These are phyloP conservation scores for Salix caprea DNA, from an alignment of 345 rosid genomes.

Conservation along the genomic window DNA sequence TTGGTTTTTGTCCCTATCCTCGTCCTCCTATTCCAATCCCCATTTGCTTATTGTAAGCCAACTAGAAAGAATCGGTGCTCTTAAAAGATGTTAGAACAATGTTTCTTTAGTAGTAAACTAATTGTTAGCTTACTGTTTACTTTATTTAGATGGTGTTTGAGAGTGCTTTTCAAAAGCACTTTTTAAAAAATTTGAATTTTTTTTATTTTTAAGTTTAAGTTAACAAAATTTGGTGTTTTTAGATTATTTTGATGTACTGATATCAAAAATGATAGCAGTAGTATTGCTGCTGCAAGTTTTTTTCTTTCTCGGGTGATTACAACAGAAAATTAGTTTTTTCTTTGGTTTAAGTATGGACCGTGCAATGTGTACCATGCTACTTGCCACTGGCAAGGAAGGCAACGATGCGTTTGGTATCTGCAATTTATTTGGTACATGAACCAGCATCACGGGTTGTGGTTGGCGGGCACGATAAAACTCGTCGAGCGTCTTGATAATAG, in stretches of 20 bases:
- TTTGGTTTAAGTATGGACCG: not conserved
- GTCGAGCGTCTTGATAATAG: not conserved
- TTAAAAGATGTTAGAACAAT: not conserved
- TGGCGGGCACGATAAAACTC: not conserved
- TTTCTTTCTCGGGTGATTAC: not conserved
- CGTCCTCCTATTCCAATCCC: not conserved
- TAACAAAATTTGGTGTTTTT: too few species aligned
- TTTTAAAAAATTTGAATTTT: too few species aligned
- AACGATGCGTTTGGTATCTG: not conserved
- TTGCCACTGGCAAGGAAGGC: not conserved
- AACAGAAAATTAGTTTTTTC: not conserved
- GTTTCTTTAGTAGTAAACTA: not conserved
- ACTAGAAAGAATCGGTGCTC: not conserved
- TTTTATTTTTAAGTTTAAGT: too few species aligned
- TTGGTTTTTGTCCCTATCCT: too few species aligned
- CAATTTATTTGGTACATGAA: not conserved
- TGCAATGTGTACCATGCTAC: not conserved
- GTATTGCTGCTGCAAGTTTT: too few species aligned
- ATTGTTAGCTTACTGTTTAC: not conserved
- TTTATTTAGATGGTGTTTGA: not conserved
- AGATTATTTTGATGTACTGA: too few species aligned
- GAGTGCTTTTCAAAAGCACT: too few species aligned
- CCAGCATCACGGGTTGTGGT: not conserved
- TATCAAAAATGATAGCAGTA: too few species aligned
- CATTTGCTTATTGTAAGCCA: not conserved